Base-by-base conservation (phyloP, 2,329 filamentous ascomycete genomes). In the Apiospora malaysiana region DNA sequence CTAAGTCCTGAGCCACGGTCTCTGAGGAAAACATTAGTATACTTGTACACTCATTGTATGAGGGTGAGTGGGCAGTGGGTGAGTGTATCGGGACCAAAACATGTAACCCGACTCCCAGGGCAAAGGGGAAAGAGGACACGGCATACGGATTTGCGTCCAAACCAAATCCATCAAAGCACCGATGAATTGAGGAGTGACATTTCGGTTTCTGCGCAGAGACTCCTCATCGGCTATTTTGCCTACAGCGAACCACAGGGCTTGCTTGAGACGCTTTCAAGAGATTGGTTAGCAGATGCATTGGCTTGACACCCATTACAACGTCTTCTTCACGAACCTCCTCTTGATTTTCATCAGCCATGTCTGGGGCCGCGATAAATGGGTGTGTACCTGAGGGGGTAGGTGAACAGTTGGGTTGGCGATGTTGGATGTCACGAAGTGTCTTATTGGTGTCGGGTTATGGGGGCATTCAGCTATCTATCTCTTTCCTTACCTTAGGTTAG, bases 161-260 rank as follows among this genome's bases (percentile, higher is more conserved):
- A 93, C 90, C 81, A 94, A 86, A 79, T 94, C 92, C 1, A 91
- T 93, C 79, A 93, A 79, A 1, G 89, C 89, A 10, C 92, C 94
- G 75, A 97, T 97, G 81, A 97, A 97, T 78, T 97, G 94, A 1
- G 94, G 94, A 37, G 95, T 97, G 8, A 95, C 94, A 81, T 97
- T 98, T 74, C 94, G 88, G 78, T 93, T 90, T 40, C 91, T 85
- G 70, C 88, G 86, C 42, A 94, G 83, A 23, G 91, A 92, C 79
- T 97, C 92, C 74, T 95, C 91, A 80, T 98, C 95, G 74, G 97
- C 93, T 72, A 97, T 95, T 79, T 94, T 93, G 75, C 94, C 93
- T 72, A 97, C 89, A 32, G 91, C 89, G 78, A 92, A 92, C 94
- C 94, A 97, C 32, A 97, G 88, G 18, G 93, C 92, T 46, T 93